Percentiles rank a stretch among this genome's conserved stretches.
phyloP scores from a whole-genome alignment of 1,284 basidiomycete species.

The Ganoderma meredithae region DNA sequence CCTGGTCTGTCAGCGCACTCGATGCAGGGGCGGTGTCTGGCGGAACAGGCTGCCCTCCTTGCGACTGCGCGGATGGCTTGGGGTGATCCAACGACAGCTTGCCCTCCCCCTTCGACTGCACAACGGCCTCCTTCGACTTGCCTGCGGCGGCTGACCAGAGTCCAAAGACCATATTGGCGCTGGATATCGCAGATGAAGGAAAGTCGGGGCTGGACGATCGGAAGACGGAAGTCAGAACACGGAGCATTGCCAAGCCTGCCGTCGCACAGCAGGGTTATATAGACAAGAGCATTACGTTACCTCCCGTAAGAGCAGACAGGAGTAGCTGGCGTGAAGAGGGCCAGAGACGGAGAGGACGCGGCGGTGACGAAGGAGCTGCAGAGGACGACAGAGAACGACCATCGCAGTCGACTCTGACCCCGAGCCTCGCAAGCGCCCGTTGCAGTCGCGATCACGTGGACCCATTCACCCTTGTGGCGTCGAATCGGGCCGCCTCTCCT shows the following conservation, averaged over 20 bases:
- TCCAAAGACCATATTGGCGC: constrained; percentile 16
- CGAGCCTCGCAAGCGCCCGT: not conserved
- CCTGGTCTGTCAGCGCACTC: not conserved
- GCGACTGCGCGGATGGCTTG: constrained; percentile 1
- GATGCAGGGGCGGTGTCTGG: not conserved
- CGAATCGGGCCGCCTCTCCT: not conserved
- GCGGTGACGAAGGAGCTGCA: not conserved
- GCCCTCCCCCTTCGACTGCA: constrained; percentile 9
- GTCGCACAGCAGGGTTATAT: constrained; percentile 7
- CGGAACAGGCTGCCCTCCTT: not conserved
- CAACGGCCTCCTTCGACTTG: constrained; percentile 17
- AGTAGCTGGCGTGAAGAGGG: not conserved
- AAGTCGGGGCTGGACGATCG: constrained; percentile 4
- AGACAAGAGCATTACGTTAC: not conserved
- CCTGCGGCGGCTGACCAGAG: constrained; percentile 17
- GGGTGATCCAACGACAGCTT: not conserved
- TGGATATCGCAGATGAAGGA: not conserved
- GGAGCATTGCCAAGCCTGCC: not conserved
- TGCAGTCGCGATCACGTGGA: constrained; percentile 5
- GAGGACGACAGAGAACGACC: constrained; percentile 3
- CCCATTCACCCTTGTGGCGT: constrained; percentile 3
- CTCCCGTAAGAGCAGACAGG: not conserved
- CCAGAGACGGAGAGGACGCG: not conserved
- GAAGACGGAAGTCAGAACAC: constrained; percentile 1
- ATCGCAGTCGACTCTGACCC: not conserved